Evolutionary conservation across 345 rosid species (phyloP).

Genomic region (Hypericum androsaemum): DNA sequence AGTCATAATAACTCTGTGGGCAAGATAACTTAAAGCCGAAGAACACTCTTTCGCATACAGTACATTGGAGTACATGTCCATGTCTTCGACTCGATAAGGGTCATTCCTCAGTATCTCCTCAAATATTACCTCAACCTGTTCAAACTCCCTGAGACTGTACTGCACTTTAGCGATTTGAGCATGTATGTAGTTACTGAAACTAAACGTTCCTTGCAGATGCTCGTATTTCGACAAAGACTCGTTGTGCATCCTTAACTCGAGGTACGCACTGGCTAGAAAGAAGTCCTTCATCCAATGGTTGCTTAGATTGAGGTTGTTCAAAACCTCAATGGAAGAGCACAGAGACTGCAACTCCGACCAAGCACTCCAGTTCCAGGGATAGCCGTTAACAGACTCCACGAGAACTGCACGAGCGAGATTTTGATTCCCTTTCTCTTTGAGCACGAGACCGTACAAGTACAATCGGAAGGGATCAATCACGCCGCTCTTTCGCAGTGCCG

Average conservation of each 20-base stretch:
- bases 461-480: conserved; percentile 71
- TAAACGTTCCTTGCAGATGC: conserved; percentile 58
- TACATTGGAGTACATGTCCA: conserved; percentile 95
- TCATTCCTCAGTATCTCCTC: conserved; percentile 81
- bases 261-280: conserved; percentile 77
- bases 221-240: conserved; percentile 74
- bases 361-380: conserved; percentile 99
- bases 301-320: conserved; percentile 61
- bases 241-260: conserved; percentile 81
- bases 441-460: conserved; percentile 79
- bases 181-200: conserved; percentile 75
- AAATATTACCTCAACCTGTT: conserved; percentile 86
- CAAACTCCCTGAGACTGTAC: conserved; percentile 89
- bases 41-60: conserved; percentile 88
- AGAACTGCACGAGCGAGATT: conserved; percentile 61
- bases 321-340: conserved; percentile 57
- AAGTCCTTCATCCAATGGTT: conserved; percentile 98
- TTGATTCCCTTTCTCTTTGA: conserved; percentile 81
- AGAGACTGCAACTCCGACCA: conserved; percentile 87
- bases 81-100: conserved; percentile 85
- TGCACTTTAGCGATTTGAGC: conserved; percentile 90
- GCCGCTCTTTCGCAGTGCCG: conserved; percentile 58
- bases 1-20: conserved; percentile 74
- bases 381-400: conserved; percentile 82
- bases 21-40: conserved; percentile 83